Evolutionary conservation across 1,139 yeast species (phyloP).

Genomic region (Arxiozyma heterogenica): DNA sequence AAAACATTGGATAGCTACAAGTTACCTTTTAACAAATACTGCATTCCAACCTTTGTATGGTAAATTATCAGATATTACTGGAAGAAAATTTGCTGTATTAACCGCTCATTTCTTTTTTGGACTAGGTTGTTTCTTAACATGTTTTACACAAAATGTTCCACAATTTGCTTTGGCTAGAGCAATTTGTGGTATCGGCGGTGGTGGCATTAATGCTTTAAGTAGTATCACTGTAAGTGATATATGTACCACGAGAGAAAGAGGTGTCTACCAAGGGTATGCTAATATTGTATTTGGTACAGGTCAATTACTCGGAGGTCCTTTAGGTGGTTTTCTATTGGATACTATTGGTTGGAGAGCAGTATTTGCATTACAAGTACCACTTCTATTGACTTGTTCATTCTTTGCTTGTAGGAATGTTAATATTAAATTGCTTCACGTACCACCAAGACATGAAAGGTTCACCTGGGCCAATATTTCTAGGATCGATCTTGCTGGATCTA

Average conservation of each 20-base stretch:
- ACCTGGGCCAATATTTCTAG: constrained; percentile 42
- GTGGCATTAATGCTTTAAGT: constrained; percentile 41
- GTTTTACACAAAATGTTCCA: constrained; percentile 35
- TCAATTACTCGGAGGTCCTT: constrained; percentile 60
- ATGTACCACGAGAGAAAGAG: constrained; percentile 41
- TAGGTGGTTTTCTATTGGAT: constrained; percentile 67
- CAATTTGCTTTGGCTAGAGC: constrained; percentile 41
- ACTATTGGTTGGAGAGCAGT: constrained; percentile 73
- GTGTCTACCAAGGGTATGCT: constrained; percentile 47
- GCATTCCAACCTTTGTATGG: constrained; percentile 66
- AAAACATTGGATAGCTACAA: constrained; percentile 59
- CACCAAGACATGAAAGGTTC: constrained; percentile 31
- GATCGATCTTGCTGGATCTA: constrained; percentile 69
- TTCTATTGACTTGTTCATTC: constrained; percentile 41
- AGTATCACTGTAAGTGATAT: constrained; percentile 43
- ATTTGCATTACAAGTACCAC: constrained; percentile 55
- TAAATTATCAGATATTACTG: constrained; percentile 45
- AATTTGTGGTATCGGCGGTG: constrained; percentile 45
- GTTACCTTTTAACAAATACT: constrained; percentile 51
- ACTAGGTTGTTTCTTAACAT: constrained; percentile 36
- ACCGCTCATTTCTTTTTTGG: constrained; percentile 40
- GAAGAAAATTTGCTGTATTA: constrained; percentile 38
- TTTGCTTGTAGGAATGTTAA: constrained; percentile 25
- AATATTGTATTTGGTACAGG: constrained; percentile 58
- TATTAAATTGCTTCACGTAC: constrained; percentile 28